Conservation (phyloP, 106 monocot species). For the Phalaenopsis equestris region DNA sequence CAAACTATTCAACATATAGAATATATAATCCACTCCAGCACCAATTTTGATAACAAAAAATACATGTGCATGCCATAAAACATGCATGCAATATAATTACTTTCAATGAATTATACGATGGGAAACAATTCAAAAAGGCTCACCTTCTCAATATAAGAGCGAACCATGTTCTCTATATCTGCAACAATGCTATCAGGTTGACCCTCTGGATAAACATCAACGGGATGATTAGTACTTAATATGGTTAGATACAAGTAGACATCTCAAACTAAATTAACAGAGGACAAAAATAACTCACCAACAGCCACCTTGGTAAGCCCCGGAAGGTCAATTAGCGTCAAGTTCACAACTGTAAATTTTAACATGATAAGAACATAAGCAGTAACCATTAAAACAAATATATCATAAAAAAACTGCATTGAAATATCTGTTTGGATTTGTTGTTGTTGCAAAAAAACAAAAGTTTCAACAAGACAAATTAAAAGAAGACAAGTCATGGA, state of each 20-base stretch:
- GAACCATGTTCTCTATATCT: constrained; percentile 31
- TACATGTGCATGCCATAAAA: background rate
- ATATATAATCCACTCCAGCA: background rate
- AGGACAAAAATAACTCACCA: constrained; percentile 46
- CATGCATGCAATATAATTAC: background rate
- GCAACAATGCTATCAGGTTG: constrained; percentile 23
- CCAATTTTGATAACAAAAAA: background rate
- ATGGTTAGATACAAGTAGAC: background rate
- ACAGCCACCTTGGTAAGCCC: constrained; percentile 96
- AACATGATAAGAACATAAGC: background rate
- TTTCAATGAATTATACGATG: background rate
- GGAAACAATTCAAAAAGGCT: background rate
- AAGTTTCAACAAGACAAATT: background rate
- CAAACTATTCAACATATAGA: background rate
- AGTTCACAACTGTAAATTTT: constrained; percentile 72
- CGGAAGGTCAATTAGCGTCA: constrained; percentile 95
- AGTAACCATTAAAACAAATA: background rate
- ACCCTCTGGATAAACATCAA: constrained; percentile 12
- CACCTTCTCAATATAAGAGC: constrained; percentile 27
- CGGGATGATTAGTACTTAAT: background rate
- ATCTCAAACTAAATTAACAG: background rate
- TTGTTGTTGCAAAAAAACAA: background rate
- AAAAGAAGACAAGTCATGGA: background rate
- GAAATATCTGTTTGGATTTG: background rate
- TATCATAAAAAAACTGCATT: background rate